Evolutionary conservation across 1,284 basidiomycete genomes (phyloP).

Genomic region (Cryptococcus wingfieldii): DNA sequence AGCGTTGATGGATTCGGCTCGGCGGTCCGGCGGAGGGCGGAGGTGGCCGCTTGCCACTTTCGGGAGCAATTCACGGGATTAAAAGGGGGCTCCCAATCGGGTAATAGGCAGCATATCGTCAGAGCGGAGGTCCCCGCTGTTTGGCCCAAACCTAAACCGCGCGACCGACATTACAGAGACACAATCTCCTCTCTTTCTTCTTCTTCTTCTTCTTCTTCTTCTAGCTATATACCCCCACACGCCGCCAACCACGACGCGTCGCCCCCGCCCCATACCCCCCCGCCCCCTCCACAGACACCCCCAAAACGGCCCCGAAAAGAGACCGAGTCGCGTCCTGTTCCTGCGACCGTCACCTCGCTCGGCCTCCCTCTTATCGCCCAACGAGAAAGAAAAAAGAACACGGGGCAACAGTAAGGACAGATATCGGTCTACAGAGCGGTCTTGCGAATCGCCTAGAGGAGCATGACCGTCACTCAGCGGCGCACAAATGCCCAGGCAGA

Average conservation of each 20-base stretch:
- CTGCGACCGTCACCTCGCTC: background rate
- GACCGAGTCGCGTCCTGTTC: too few relatives aligned
- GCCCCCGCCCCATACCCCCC: background rate
- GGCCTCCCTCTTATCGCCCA: background rate
- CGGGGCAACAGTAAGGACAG: too few relatives aligned
- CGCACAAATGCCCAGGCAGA: slow-evolving; percentile 36
- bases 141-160: too few relatives aligned
- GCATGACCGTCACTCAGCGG: slow-evolving; percentile 48
- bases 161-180: too few relatives aligned
- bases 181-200: too few relatives aligned
- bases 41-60: background rate
- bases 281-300: background rate
- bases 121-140: too few relatives aligned
- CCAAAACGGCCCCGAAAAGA: background rate
- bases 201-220: background rate
- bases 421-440: too few relatives aligned
- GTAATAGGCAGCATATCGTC: too few relatives aligned
- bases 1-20: background rate
- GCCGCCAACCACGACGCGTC: background rate
- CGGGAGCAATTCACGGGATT: too few relatives aligned
- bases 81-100: too few relatives aligned
- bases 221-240: background rate
- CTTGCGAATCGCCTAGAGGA: background rate
- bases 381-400: background rate
- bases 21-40: background rate